Evolutionary conservation across 495 filamentous ascomycete genomes (phyloP), one percentile per base, ranked within the genome.

Genomic region (Aspergillus biplanus): DNA sequence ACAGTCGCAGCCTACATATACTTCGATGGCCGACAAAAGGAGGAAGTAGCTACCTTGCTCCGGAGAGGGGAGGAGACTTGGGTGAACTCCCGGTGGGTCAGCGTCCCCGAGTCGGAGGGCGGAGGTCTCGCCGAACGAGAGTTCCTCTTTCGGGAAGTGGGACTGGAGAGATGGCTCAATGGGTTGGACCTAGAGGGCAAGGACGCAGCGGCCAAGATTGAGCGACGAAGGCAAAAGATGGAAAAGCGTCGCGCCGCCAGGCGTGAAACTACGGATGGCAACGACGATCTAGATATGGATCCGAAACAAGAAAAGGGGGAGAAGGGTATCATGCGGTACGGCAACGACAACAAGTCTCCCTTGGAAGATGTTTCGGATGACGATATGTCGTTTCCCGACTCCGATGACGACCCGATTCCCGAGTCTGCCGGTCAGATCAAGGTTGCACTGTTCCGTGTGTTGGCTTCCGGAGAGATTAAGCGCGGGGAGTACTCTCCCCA

Each of bases 1-100:
- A 97, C 96, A 3, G 92, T 99, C 58, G 95, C 95, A 16, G 95
- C 95, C 12, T 99, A 99, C 71, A 97, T 99, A 61, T 98, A 98
- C 79, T 99, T 99, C 69, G 95, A 99, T 74, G 95, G 95, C 12
- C 82, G 96, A 53, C 83, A 86, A 33, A 98, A 99, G 76, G 95
- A 99, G 69, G 95, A 99, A 73, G 96, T 98, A 15, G 95, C 95
- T 59, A 99, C 95, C 35, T 78, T 99, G 47, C 81, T 99, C 37
- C 84, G 95, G 58, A 87, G 93, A 18, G 96, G 96, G 47, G 95
- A 97, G 65, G 95, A 99, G 75, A 99, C 95, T 0, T 99, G 95
- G 95, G 96, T 99, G 31, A 97, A 97, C 67, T 97, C 93, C 9
- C 82, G 95, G 71, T 99, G 95, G 95, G 95, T 99, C 62, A 92